Conservation (phyloP, 1,139 yeast genomes). For the Lodderomyces theae region DNA sequence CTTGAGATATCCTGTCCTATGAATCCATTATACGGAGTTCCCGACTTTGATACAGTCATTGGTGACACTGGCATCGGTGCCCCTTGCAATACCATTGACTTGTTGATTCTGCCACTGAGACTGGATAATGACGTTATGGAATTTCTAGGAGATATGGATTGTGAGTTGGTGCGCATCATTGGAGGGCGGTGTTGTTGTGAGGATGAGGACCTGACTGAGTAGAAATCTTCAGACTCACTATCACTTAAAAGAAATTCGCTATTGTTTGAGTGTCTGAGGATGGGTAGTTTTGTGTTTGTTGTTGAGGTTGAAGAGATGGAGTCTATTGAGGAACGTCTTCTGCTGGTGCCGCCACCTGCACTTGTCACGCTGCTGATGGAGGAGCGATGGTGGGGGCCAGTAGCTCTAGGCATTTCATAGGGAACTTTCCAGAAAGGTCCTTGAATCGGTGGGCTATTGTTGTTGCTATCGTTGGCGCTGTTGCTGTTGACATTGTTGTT, state of each 20-base stretch:
- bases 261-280: slow-evolving; percentile 28
- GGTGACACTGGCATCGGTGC: slow-evolving; percentile 13
- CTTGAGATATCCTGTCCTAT: neutral
- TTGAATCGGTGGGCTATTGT: slow-evolving; percentile 36
- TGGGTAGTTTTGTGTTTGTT: slow-evolving; percentile 30
- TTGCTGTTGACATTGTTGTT: slow-evolving; percentile 13
- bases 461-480: slow-evolving; percentile 19
- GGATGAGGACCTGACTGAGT: slow-evolving; percentile 28
- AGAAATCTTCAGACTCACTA: slow-evolving; percentile 40
- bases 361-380: slow-evolving; percentile 26
- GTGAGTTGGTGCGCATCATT: slow-evolving; percentile 21
- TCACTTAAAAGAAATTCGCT: slow-evolving; percentile 28
- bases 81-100: slow-evolving; percentile 19
- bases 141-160: slow-evolving; percentile 43
- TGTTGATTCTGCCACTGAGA: slow-evolving; percentile 42
- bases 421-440: slow-evolving; percentile 55
- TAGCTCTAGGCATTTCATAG: slow-evolving; percentile 43
- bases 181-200: slow-evolving; percentile 36
- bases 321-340: slow-evolving; percentile 16
- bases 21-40: slow-evolving; percentile 6
- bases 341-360: slow-evolving; percentile 8
- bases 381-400: slow-evolving; percentile 29
- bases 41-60: slow-evolving; percentile 13
- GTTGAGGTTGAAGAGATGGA: slow-evolving; percentile 26
- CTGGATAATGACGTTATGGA: slow-evolving; percentile 46